Conservation (phyloP, 192 early-diverging fungal species). For the Jimgerdemannia flammicorona region DNA sequence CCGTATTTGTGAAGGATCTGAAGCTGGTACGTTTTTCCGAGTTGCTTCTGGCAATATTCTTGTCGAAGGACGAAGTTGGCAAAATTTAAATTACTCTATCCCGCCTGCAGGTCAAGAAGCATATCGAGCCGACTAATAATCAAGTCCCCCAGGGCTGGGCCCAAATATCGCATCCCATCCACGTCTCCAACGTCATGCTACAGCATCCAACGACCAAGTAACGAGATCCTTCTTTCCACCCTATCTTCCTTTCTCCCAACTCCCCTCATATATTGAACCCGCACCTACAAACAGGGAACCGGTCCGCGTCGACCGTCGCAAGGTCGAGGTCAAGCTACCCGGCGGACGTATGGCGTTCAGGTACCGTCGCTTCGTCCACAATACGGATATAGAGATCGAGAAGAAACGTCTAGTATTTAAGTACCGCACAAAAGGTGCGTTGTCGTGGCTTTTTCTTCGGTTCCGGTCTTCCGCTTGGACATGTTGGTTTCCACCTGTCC, state of each 20-base stretch:
- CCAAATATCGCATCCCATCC: conserved; percentile 35
- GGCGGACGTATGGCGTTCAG: conserved; percentile 20
- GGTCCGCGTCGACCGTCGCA: conserved; percentile 24
- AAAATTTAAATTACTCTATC: not conserved
- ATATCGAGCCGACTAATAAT: conserved; percentile 25
- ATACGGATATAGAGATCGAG: conserved; percentile 31
- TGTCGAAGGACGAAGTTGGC: not conserved
- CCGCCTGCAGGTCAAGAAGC: conserved; percentile 29
- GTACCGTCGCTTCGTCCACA: conserved; percentile 36
- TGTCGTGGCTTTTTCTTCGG: not conserved
- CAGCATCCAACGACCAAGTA: conserved; percentile 42
- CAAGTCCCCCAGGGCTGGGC: conserved; percentile 31
- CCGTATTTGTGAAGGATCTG: conserved; percentile 33
- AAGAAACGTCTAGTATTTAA: conserved; percentile 29
- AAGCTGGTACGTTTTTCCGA: conserved; percentile 19
- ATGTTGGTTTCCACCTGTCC: no score
- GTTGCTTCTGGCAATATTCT: not conserved
- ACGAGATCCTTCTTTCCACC: not conserved
- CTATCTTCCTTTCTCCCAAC: not conserved
- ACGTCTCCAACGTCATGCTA: conserved; percentile 43
- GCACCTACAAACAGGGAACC: conserved; percentile 16
- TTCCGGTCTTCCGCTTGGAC: not conserved
- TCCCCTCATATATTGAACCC: not conserved
- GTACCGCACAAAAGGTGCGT: conserved; percentile 25
- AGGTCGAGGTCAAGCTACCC: conserved; percentile 15